Percentiles rank a stretch among this genome's conserved stretches.
Evolutionary conservation across 805 yeast genomes (phyloP).

Genomic region (Priceomyces haplophilus): DNA sequence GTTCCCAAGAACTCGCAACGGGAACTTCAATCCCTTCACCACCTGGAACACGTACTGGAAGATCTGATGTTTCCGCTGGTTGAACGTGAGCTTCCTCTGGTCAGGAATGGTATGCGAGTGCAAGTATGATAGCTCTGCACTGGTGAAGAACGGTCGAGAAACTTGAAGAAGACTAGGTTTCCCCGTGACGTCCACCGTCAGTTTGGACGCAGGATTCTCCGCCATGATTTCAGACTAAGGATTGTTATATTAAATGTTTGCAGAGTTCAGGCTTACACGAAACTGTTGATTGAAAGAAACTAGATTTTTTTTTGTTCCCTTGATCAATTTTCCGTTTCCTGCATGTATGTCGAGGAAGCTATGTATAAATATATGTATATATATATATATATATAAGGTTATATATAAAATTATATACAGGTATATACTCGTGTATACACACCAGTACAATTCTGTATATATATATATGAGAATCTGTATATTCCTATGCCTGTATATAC

Average conservation of each 20-base stretch:
- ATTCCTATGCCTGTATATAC: too few species aligned
- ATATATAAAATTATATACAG: too few species aligned
- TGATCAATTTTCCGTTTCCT: too few species aligned
- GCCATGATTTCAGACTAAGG: neutral
- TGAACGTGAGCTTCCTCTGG: conserved; percentile 40
- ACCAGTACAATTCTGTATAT: too few species aligned
- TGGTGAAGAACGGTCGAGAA: conserved; percentile 61
- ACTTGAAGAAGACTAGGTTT: conserved; percentile 33
- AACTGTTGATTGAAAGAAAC: too few species aligned
- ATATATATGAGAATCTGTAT: too few species aligned
- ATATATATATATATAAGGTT: too few species aligned
- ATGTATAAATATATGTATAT: too few species aligned
- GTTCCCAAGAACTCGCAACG: conserved; percentile 65
- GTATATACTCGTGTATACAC: too few species aligned
- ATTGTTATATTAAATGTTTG: neutral
- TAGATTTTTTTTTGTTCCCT: too few species aligned
- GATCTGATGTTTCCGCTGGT: conserved; percentile 51
- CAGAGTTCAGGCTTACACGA: too few species aligned
- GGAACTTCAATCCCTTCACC: conserved; percentile 56
- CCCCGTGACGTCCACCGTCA: neutral
- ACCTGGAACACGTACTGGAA: conserved; percentile 54
- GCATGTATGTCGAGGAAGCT: too few species aligned
- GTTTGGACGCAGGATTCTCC: neutral
- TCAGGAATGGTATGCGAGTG: conserved; percentile 54
- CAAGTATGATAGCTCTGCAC: conserved; percentile 48